Evolutionary conservation across 2,329 filamentous ascomycete species (phyloP).

Genomic region (Talaromyces rugulosus): DNA sequence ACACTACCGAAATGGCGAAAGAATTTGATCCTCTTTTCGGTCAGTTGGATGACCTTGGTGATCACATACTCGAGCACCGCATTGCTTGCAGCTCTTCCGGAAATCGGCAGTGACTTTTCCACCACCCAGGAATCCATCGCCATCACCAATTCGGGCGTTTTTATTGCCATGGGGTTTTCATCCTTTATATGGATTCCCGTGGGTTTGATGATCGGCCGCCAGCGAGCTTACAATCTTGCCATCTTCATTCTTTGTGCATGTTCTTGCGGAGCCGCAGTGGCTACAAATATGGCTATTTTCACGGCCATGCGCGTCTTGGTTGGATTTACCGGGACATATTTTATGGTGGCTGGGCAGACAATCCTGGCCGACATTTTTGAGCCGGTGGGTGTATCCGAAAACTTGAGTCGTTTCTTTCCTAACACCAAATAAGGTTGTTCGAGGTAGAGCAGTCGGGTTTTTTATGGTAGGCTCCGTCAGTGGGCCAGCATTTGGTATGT

Average conservation of each 20-base stretch:
- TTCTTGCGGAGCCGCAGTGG: slow-evolving; percentile 28
- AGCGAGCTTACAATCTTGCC: slow-evolving; percentile 29
- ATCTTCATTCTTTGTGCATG: slow-evolving; percentile 29
- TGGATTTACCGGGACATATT: slow-evolving; percentile 35
- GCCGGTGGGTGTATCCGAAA: slow-evolving; percentile 20
- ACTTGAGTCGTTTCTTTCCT: background rate
- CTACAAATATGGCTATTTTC: slow-evolving; percentile 30
- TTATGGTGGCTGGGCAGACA: slow-evolving; percentile 38
- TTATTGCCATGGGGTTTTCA: slow-evolving; percentile 36
- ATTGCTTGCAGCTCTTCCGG: slow-evolving; percentile 35
- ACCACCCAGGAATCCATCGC: slow-evolving; percentile 33
- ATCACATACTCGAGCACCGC: slow-evolving; percentile 42
- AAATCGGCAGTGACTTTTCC: slow-evolving; percentile 36
- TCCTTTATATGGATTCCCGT: slow-evolving; percentile 32
- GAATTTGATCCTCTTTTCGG: slow-evolving; percentile 37
- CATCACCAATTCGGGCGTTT: slow-evolving; percentile 33
- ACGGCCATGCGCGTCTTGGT: slow-evolving; percentile 32
- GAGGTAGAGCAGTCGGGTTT: slow-evolving; percentile 42
- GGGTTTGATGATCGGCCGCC: slow-evolving; percentile 25
- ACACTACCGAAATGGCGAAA: slow-evolving; percentile 32
- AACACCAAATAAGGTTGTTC: slow-evolving; percentile 24
- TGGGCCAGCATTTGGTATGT: slow-evolving; percentile 39
- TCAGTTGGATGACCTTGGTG: slow-evolving; percentile 40
- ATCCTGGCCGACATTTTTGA: slow-evolving; percentile 37
- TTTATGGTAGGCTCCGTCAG: slow-evolving; percentile 41